Evolutionary conservation across 495 filamentous ascomycete species (phyloP).

Genomic region (Opeltia flavorubescens): DNA sequence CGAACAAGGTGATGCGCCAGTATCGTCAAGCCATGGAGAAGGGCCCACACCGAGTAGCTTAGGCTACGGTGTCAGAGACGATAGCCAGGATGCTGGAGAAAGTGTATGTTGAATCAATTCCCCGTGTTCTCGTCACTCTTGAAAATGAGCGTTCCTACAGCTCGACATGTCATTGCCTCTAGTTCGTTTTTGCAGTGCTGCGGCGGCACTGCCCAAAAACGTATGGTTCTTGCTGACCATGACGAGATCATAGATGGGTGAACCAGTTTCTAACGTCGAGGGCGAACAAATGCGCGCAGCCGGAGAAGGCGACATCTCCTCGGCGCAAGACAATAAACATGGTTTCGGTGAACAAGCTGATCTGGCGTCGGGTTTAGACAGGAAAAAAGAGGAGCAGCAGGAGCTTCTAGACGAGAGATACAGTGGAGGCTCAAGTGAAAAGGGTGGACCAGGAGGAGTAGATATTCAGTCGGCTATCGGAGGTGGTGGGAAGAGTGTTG

Average conservation of each 20-base stretch:
- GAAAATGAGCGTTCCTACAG: not conserved
- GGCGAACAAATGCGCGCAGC: slow-evolving; percentile 42
- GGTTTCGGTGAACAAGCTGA: slow-evolving; percentile 26
- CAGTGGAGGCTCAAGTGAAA: slow-evolving; percentile 2
- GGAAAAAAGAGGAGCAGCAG: slow-evolving; percentile 33
- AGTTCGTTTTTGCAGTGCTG: slow-evolving; percentile 10
- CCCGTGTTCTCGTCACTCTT: not conserved
- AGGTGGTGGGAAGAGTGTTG: slow-evolving; percentile 11
- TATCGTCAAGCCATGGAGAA: slow-evolving; percentile 26
- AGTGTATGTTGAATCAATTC: slow-evolving; percentile 2
- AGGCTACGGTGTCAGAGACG: slow-evolving; percentile 18
- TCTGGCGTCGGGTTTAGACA: slow-evolving; percentile 27
- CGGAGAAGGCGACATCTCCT: slow-evolving; percentile 40
- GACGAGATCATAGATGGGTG: slow-evolving; percentile 8
- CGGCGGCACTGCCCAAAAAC: slow-evolving; percentile 7
- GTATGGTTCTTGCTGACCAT: not conserved
- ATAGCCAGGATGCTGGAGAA: slow-evolving; percentile 11
- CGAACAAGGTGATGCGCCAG: slow-evolving; percentile 17
- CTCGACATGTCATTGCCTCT: not conserved
- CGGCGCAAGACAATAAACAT: slow-evolving; percentile 25
- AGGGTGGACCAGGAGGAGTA: slow-evolving; percentile 4
- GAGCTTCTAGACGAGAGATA: slow-evolving; percentile 22
- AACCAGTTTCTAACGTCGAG: slow-evolving; percentile 26
- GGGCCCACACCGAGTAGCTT: slow-evolving; percentile 24
- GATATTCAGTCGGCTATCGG: slow-evolving; percentile 3